Conservation (phyloP, 176 grass and related monocot species). For the Eleusine coracana region DNA sequence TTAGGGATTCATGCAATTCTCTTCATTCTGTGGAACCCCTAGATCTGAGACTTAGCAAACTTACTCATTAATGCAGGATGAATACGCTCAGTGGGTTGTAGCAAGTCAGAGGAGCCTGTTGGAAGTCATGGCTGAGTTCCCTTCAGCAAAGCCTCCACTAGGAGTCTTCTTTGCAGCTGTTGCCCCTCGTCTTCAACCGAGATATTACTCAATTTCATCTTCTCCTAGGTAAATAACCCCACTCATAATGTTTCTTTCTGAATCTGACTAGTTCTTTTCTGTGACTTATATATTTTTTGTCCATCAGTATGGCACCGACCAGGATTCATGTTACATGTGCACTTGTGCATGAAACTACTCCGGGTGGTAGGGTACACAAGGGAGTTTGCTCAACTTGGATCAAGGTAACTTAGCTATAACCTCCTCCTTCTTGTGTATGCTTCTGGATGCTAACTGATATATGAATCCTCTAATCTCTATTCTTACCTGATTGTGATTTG, state of each 20-base stretch:
- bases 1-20: slow-evolving; percentile 15
- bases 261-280: slow-evolving; percentile 3
- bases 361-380: slow-evolving; percentile 81
- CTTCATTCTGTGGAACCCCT: slow-evolving; percentile 22
- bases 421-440: background rate
- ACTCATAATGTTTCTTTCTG: slow-evolving; percentile 11
- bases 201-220: slow-evolving; percentile 98
- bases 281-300: slow-evolving; percentile 30
- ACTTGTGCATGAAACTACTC: slow-evolving; percentile 70
- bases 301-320: slow-evolving; percentile 64
- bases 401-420: slow-evolving; percentile 53
- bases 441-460: background rate
- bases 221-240: slow-evolving; percentile 63
- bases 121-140: slow-evolving; percentile 91
- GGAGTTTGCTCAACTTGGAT: slow-evolving; percentile 97
- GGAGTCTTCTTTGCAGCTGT: slow-evolving; percentile 91
- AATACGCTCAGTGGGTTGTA: slow-evolving; percentile 91
- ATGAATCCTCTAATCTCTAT: slow-evolving; percentile 28
- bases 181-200: slow-evolving; percentile 78
- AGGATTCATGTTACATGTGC: slow-evolving; percentile 94
- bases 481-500: slow-evolving; percentile 1
- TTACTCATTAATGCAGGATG: slow-evolving; percentile 70
- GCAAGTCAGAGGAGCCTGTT: slow-evolving; percentile 83
- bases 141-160: slow-evolving; percentile 81
- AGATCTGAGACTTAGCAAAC: slow-evolving; percentile 5